Conservation (phyloP, 768 basidiomycete species). For the Mrakia blollopis region DNA sequence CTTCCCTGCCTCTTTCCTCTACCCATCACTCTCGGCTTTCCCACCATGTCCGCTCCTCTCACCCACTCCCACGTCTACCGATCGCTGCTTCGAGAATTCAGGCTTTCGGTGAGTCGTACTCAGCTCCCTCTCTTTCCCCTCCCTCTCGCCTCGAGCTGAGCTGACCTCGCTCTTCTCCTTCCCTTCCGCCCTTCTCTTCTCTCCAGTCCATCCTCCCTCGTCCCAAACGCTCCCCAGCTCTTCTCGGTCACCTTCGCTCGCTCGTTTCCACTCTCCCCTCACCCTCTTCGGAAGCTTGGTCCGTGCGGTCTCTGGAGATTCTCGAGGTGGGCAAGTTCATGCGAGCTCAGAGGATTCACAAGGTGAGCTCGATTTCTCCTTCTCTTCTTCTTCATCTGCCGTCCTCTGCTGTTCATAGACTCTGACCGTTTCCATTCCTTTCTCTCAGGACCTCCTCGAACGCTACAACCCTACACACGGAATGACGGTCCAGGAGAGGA, state of each 20-base stretch:
- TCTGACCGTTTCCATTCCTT: neutral
- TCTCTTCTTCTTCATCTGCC: neutral
- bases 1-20: neutral
- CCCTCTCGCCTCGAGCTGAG: neutral
- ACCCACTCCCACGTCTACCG: constrained; percentile 26
- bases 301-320: constrained; percentile 1
- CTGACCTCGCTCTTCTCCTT: neutral
- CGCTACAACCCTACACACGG: constrained; percentile 82
- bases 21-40: neutral
- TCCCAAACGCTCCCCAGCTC: constrained; percentile 5
- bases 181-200: neutral
- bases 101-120: constrained; percentile 20
- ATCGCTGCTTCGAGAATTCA: constrained; percentile 27
- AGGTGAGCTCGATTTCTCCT: constrained; percentile 51
- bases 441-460: constrained; percentile 63
- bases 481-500: constrained; percentile 69
- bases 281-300: neutral
- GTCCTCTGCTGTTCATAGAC: neutral
- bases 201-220: constrained; percentile 27
- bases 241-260: constrained; percentile 21
- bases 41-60: neutral
- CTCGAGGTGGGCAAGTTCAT: constrained; percentile 55
- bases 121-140: neutral
- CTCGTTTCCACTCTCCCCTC: constrained; percentile 16
- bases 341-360: constrained; percentile 67